A percentile compares a stretch with the other conserved stretches of the same genome.
Evolutionary conservation across 2,329 filamentous ascomycete genomes (phyloP).

Genomic region (Pseudocercospora musae): DNA sequence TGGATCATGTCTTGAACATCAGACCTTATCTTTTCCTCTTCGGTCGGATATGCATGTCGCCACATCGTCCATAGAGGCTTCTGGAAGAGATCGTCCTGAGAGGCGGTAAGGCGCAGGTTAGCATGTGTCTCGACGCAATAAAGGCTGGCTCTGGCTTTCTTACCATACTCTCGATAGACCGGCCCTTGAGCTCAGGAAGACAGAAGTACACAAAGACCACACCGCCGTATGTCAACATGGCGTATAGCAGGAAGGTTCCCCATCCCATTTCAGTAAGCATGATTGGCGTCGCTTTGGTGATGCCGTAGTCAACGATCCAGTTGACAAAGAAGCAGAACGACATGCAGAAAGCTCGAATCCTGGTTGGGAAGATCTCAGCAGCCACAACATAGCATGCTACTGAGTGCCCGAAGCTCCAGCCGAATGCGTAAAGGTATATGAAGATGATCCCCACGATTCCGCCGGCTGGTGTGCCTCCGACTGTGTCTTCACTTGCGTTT

Average conservation of each 20-base stretch:
- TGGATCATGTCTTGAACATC: slow-evolving; percentile 20
- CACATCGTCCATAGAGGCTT: slow-evolving; percentile 22
- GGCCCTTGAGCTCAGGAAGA: slow-evolving; percentile 21
- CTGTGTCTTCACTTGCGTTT: slow-evolving; percentile 1
- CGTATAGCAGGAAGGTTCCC: slow-evolving; percentile 21
- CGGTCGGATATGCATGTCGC: slow-evolving; percentile 21
- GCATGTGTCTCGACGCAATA: not conserved
- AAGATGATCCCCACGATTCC: slow-evolving; percentile 20
- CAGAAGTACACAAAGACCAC: slow-evolving; percentile 24
- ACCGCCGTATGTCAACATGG: slow-evolving; percentile 19
- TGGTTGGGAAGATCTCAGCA: slow-evolving; percentile 21
- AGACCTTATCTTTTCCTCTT: slow-evolving; percentile 22
- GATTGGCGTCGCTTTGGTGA: slow-evolving; percentile 18
- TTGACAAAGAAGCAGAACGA: slow-evolving; percentile 24
- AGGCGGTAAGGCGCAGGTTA: not conserved
- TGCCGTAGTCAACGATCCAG: slow-evolving; percentile 25
- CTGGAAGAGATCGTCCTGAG: slow-evolving; percentile 19
- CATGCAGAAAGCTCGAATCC: slow-evolving; percentile 23
- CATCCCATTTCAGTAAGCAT: slow-evolving; percentile 23
- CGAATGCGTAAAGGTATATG: slow-evolving; percentile 22
- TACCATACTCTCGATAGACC: slow-evolving; percentile 23
- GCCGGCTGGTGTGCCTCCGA: slow-evolving; percentile 16
- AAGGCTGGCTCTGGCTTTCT: not conserved
- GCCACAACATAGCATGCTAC: slow-evolving; percentile 22
- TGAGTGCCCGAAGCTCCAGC: slow-evolving; percentile 22